A percentile compares a stretch with the other conserved stretches of the same genome.
phyloP scores from a whole-genome alignment of 2,329 filamentous ascomycete species.

The Eutypella sp. region DNA sequence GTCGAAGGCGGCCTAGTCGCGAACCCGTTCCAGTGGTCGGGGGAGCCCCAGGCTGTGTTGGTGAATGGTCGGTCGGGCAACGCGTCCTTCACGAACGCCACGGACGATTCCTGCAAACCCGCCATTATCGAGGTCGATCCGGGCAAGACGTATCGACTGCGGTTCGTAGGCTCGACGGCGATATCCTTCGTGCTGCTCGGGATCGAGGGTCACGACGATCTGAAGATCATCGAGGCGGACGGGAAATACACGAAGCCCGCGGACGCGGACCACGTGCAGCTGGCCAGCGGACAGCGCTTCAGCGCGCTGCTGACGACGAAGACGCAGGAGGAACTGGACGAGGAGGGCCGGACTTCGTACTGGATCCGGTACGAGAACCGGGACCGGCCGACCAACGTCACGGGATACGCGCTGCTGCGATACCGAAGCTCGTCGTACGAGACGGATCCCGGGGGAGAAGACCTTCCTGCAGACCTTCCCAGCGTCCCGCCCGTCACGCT shows the following conservation, averaged over 20 bases:
- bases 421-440: slow-evolving; percentile 26
- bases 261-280: slow-evolving; percentile 44
- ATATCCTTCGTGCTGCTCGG: slow-evolving; percentile 50
- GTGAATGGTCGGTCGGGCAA: slow-evolving; percentile 51
- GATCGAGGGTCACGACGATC: slow-evolving; percentile 50
- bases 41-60: slow-evolving; percentile 52
- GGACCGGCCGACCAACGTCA: slow-evolving; percentile 40
- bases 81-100: slow-evolving; percentile 30
- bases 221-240: slow-evolving; percentile 59
- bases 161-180: slow-evolving; percentile 53
- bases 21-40: slow-evolving; percentile 51
- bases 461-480: slow-evolving; percentile 21
- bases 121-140: slow-evolving; percentile 55
- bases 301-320: slow-evolving; percentile 53
- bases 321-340: slow-evolving; percentile 35
- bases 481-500: slow-evolving; percentile 26
- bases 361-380: slow-evolving; percentile 46
- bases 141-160: slow-evolving; percentile 55
- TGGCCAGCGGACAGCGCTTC: slow-evolving; percentile 55
- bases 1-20: slow-evolving; percentile 46
- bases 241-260: slow-evolving; percentile 47
- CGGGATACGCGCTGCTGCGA: slow-evolving; percentile 44
- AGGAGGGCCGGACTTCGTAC: slow-evolving; percentile 31
- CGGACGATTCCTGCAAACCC: slow-evolving; percentile 35
- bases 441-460: background rate